phyloP scores from a whole-genome alignment of 352 stramenopile species.

The Globisporangium parvum region DNA sequence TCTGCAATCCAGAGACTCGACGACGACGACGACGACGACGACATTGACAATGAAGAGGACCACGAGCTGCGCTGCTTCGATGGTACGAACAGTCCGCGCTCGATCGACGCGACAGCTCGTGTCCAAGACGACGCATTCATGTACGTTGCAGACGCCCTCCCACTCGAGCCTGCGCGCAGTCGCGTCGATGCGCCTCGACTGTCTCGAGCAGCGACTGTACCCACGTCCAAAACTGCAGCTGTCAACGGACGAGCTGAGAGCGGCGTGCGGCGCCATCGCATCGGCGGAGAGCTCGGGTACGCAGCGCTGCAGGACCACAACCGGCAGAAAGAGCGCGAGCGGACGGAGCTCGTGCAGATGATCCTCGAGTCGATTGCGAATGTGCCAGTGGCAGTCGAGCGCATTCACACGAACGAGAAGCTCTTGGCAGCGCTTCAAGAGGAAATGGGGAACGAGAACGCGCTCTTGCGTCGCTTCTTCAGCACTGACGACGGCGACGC shows the following conservation, averaged over 20 bases:
- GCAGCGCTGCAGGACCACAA: constrained; percentile 25
- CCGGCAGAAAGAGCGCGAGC: constrained; percentile 50
- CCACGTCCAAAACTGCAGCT: background rate
- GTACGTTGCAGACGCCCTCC: background rate
- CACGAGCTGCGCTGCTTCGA: constrained; percentile 17
- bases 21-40: constrained; percentile 3
- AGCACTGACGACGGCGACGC: background rate
- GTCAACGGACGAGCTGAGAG: no score
- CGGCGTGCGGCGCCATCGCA: background rate
- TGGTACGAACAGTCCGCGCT: constrained; percentile 1
- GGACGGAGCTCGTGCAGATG: constrained; percentile 62
- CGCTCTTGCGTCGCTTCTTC: constrained; percentile 45
- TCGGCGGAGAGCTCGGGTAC: background rate
- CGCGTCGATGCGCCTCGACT: background rate
- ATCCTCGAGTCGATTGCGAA: constrained; percentile 71
- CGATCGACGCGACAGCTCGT: constrained; percentile 2
- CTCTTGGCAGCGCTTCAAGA: constrained; percentile 49
- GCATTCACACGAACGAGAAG: constrained; percentile 63
- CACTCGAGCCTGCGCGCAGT: background rate
- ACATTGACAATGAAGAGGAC: constrained; percentile 12
- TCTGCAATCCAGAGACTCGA: no score
- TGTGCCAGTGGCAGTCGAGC: constrained; percentile 62
- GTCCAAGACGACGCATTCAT: constrained; percentile 3
- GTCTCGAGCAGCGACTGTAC: background rate
- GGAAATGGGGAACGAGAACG: constrained; percentile 48